Evolutionary conservation across 306 rosid genomes (phyloP), one percentile per base, ranked within the genome.

Genomic region (Bauhinia variegata): DNA sequence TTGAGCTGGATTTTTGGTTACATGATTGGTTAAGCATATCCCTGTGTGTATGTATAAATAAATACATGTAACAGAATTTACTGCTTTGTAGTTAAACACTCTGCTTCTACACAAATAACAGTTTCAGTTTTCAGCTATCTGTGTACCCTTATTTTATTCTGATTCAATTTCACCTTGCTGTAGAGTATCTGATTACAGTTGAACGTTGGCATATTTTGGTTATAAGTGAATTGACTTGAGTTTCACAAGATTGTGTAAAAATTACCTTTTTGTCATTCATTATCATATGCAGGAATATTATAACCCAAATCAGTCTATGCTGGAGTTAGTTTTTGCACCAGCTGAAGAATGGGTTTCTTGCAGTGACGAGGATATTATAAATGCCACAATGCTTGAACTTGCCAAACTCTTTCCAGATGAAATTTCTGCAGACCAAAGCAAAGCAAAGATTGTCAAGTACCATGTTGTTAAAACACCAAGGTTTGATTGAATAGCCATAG

Each of bases 311-410:
- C 83, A 80, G 72, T 93, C 98, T 31, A 89, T 93, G 98, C 82
- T 93, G 72, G 98, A 93, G 84, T 83, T 93, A 83, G 98, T 93
- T 72, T 93, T 93, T 71, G 98, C 98, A 33, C 98, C 97, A 42
- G 98, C 98, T 6, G 95, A 93, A 78, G 96, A 89, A 73, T 93
- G 98, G 98, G 76, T 93, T 74, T 89, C 95, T 7, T 48, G 91
- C 37, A 86, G 88, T 60, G 96, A 93, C 67, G 79, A 88, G 7
- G 98, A 93, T 60, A 93, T 93, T 60, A 88, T 93, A 60, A 79
- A 69, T n/a, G 98, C 98, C 37, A 89, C 98, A n/a, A 87, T 93
- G 88, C 64, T 82, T 63, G 98, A 93, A 62, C 95, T 93, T 71
- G 89, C 98, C 70, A 93, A 83, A 78, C 97, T 93, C 43, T 93